phyloP scores from a whole-genome alignment of 2,329 filamentous ascomycete genomes.

The Thelonectria rubi region DNA sequence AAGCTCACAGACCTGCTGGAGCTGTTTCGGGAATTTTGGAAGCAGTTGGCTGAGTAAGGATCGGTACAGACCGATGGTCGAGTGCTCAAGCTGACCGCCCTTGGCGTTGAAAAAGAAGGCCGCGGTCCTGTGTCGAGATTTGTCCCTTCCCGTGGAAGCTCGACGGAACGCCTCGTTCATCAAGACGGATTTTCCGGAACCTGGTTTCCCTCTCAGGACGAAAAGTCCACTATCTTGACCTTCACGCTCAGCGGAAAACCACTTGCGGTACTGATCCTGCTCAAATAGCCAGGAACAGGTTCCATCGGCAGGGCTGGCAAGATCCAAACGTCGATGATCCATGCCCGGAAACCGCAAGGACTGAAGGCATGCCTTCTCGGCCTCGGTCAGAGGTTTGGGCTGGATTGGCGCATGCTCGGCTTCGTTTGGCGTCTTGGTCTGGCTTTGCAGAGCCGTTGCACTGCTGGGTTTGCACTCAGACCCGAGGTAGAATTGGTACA shows the following conservation, averaged over 20 bases:
- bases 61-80: neutral
- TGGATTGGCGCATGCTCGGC: neutral
- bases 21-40: neutral
- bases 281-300: conserved; percentile 19
- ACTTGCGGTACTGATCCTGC: conserved; percentile 6
- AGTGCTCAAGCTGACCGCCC: neutral
- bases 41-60: conserved; percentile 23
- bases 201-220: conserved; percentile 23
- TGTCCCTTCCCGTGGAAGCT: neutral
- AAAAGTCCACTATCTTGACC: neutral
- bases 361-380: neutral
- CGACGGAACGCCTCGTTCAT: conserved; percentile 24
- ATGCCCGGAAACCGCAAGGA: conserved; percentile 22
- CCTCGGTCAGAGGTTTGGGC: neutral
- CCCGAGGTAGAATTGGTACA: neutral
- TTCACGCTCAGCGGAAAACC: neutral
- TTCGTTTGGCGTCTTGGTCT: neutral
- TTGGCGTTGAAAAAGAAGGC: conserved; percentile 26
- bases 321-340: neutral
- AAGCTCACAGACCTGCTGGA: neutral
- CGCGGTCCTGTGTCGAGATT: neutral
- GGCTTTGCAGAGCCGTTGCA: neutral
- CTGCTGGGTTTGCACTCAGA: neutral
- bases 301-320: neutral
- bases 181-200: conserved; percentile 20